Conservation (phyloP, 2,329 filamentous ascomycete species). For the Calonectria hawksworthii region DNA sequence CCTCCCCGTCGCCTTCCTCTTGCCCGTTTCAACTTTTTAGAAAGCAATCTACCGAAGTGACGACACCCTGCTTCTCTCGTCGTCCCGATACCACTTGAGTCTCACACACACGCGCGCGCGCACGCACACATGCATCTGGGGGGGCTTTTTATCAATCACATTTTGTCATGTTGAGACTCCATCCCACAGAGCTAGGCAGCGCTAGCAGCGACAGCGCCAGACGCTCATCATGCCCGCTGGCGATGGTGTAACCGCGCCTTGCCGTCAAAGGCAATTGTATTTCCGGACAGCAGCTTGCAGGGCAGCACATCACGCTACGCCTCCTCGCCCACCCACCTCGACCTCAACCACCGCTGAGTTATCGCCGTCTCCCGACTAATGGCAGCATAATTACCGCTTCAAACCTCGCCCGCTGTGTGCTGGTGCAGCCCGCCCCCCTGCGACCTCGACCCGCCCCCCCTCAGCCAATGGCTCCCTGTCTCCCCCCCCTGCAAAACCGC, state of each 20-base stretch:
- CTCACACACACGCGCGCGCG: constrained; percentile 1
- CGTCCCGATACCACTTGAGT: background rate
- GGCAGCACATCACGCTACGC: background rate
- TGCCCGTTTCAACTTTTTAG: background rate
- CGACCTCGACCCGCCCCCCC: background rate
- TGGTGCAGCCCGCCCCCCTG: background rate
- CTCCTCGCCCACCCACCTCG: background rate
- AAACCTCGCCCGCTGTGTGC: background rate
- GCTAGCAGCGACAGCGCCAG: constrained; percentile 2
- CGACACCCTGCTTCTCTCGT: constrained; percentile 5
- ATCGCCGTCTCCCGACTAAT: constrained; percentile 1
- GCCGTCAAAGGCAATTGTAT: background rate
- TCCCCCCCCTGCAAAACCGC: background rate
- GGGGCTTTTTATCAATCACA: background rate
- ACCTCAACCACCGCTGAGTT: background rate
- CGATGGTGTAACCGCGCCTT: constrained; percentile 21
- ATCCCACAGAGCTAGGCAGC: background rate
- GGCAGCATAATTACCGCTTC: constrained; percentile 2
- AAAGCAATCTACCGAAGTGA: constrained; percentile 3
- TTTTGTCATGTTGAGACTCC: constrained; percentile 4
- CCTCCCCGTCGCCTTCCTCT: background rate
- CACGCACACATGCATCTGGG: background rate
- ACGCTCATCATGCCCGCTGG: constrained; percentile 8
- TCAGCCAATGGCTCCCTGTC: background rate
- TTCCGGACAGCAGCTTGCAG: background rate